Evolutionary conservation across 2,329 filamentous ascomycete species (phyloP), one percentile per base, ranked within the genome.

Genomic region (Pseudogymnoascus sp.): DNA sequence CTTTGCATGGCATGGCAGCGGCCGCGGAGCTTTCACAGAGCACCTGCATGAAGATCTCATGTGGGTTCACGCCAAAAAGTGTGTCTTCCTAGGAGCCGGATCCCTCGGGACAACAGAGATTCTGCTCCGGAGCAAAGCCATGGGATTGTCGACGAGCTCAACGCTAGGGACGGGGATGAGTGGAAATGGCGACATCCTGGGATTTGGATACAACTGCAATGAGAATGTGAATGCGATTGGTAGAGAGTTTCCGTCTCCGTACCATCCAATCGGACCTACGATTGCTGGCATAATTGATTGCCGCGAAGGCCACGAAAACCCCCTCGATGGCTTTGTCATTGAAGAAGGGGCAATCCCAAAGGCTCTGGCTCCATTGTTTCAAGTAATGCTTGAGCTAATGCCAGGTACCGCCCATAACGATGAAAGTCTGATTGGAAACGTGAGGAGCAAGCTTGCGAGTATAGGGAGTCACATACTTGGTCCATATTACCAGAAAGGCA

Each of bases 21-120:
- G 82, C 61, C 78, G 85, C n/a, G 79, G 78, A 21, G 75, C 77
- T 66, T 87, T 85, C 72, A 76, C 76, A 68, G 76, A 78, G 5
- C 79, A 82, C 65, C 75, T 87, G 16, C 78, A 83, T 59, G 80
- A 79, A 24, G 82, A 86, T 64, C 76, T 88, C 1, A 84, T 87
- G 81, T 88, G 85, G 85, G 85, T 89, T 61, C 80, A 86, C 64
- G 86, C 86, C 1, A 83, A 80, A 70, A 80, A 86, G 67, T 81
- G 84, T 24, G 84, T 87, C 6, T 88, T 89, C 69, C 78, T 89
- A 10, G 86, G 86, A 4, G 86, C 86, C 1, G 86, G 86, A 1
- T 76, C 83, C 29, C 77, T 89, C 13, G 86, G 85, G 1, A 86
- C 85, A 0, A 88, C 86, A 0, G 86, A 89, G 71, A 88, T 87